These are phyloP conservation scores for Xylariaceae sp. DNA, from an alignment of 2,329 filamentous ascomycete species.

Conservation along the genomic window DNA sequence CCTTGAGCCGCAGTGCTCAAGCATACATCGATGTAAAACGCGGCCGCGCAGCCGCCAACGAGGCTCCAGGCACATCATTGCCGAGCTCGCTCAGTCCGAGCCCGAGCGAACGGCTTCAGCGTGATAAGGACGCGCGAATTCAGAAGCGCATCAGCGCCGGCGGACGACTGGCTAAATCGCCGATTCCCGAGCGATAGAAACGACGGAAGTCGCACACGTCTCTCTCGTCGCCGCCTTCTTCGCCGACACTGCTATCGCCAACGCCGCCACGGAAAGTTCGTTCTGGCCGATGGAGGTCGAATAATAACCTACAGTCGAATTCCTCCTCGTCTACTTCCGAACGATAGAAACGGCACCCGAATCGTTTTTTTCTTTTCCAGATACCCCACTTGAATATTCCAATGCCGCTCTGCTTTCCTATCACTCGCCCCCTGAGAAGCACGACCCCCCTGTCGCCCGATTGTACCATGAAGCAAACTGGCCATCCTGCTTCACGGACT, in stretches of 20 bases:
- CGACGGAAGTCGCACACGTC: constrained; percentile 24
- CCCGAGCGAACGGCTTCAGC: constrained; percentile 41
- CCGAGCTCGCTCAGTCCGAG: constrained; percentile 36
- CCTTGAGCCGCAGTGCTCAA: constrained; percentile 71
- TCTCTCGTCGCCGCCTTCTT: constrained; percentile 12
- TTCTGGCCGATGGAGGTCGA: constrained; percentile 16
- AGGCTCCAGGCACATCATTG: constrained; percentile 39
- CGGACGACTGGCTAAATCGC: constrained; percentile 59
- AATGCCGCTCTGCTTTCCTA: constrained; percentile 17
- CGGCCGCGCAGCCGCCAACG: constrained; percentile 36
- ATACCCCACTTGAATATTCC: constrained; percentile 21
- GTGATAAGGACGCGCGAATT: constrained; percentile 58
- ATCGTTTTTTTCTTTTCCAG: constrained; percentile 21
- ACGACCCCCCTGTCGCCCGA: too few species aligned
- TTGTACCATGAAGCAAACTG: too few species aligned
- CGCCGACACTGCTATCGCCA: too few species aligned
- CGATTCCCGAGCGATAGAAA: constrained; percentile 47
- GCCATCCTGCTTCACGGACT: too few species aligned
- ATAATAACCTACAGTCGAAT: constrained; percentile 14
- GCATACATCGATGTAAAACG: constrained; percentile 78
- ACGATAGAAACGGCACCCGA: constrained; percentile 27
- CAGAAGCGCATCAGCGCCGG: constrained; percentile 76
- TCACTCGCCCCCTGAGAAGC: constrained; percentile 3
- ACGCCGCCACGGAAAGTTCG: constrained; percentile 11
- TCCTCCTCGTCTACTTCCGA: constrained; percentile 21